Base-by-base conservation (phyloP, 2,329 filamentous ascomycete genomes). In the Shiraia sp. region DNA sequence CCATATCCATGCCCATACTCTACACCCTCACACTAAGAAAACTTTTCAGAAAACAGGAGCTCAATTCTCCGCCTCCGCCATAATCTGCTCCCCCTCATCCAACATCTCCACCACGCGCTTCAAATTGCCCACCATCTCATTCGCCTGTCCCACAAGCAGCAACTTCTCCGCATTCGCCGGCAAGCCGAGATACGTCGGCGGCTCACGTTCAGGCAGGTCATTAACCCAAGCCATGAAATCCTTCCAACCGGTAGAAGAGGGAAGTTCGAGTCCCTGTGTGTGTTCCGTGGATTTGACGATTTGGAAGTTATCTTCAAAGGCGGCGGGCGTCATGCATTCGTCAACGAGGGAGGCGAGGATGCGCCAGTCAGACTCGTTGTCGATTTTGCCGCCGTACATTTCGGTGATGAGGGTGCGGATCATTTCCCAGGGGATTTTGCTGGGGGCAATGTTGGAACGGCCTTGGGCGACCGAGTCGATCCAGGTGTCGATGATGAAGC, bases 341-440 rank as follows among this genome's bases (percentile, higher is more conserved):
- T 82, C 72, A 34, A 99, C 92, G 2, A 99, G 80, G 42, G 80
- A 73, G 32, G 79, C 77, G 12, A 99, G 81, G 31, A 85, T 79
- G 36, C 75, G 74, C 69, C 93, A 96, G 72, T 99, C 93, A 29
- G 75, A 85, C 51, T 90, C 87, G 63, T 96, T 83, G 65, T 99
- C 93, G 57, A 99, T 91, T 76, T 99, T 99, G 69, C 93, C 93
- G 52, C 93, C 93, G 65, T 99, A 99, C 50, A 91, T 97, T 72
- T 97, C 92, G 1, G 87, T 88, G 43, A 99, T 81, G 12, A 99
- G 81, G 40, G 87, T 90, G 47, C 90, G 86, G 50, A 99, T 86
- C 82, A 99, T 91, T 42, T 95, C 87, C 93, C 93, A 99, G 1
- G 93, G 95, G 14, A 99, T 88, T 64, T 95, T 96, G 61, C 87